phyloP scores from a whole-genome alignment of 2,329 filamentous ascomycete species.

The Sphaerulina vaccinii region DNA sequence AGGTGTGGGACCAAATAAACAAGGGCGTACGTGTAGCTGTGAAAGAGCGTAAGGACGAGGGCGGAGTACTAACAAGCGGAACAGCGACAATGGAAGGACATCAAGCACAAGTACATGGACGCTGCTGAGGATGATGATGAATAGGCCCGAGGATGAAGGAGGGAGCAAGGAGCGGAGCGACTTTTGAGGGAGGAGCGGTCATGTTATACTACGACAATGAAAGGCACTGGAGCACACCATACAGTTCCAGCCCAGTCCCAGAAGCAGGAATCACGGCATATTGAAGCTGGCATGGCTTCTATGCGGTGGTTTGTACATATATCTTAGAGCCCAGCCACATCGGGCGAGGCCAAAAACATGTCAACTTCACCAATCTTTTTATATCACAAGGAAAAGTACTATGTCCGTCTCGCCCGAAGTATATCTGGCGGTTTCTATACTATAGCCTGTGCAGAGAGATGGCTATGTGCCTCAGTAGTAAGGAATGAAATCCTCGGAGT shows the following conservation, averaged over 20 bases:
- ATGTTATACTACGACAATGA: slow-evolving; percentile 8
- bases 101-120: slow-evolving; percentile 80
- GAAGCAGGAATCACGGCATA: slow-evolving; percentile 6
- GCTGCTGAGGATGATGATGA: slow-evolving; percentile 53
- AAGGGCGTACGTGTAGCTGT: slow-evolving; percentile 69
- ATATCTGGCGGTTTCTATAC: too few species aligned
- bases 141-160: slow-evolving; percentile 56
- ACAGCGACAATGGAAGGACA: slow-evolving; percentile 99
- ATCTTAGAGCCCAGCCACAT: slow-evolving; percentile 13
- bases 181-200: background rate
- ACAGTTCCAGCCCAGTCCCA: background rate
- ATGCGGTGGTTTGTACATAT: slow-evolving; percentile 20
- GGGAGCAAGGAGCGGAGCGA: slow-evolving; percentile 19
- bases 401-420: background rate
- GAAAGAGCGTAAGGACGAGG: background rate
- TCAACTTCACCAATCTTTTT: background rate
- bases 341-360: slow-evolving; percentile 10
- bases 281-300: background rate
- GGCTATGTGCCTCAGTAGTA: background rate
- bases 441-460: too few species aligned
- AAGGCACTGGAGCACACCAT: background rate
- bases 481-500: too few species aligned
- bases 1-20: slow-evolving; percentile 88
- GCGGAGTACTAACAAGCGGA: slow-evolving; percentile 28
- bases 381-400: background rate